Evolutionary conservation across 768 basidiomycete genomes (phyloP).

Genomic region (Pleurotus cornucopiae): DNA sequence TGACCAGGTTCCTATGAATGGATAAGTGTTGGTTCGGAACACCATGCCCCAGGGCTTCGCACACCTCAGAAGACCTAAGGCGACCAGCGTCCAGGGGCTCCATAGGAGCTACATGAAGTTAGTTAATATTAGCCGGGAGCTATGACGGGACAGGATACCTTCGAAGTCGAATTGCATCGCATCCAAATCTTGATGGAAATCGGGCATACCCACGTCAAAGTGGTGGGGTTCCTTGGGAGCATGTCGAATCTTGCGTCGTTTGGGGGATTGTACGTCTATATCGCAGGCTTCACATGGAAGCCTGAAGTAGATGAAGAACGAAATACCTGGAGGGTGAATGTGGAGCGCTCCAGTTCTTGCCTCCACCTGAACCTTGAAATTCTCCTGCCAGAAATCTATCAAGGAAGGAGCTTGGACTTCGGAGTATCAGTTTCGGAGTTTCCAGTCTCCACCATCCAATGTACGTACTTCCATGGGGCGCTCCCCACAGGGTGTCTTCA

Average conservation of each 20-base stretch:
- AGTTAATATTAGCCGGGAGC: slow-evolving; percentile 1
- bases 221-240: slow-evolving; percentile 1
- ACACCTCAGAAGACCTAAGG: slow-evolving; percentile 58
- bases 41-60: slow-evolving; percentile 4
- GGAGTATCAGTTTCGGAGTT: not conserved
- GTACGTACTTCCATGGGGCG: slow-evolving; percentile 57
- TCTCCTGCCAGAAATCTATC: slow-evolving; percentile 70
- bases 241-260: slow-evolving; percentile 40
- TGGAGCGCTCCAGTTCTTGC: slow-evolving; percentile 45
- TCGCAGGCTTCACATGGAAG: not conserved
- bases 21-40: not conserved
- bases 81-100: slow-evolving; percentile 12
- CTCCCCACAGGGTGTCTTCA: slow-evolving; percentile 63
- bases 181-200: slow-evolving; percentile 12
- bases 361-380: slow-evolving; percentile 67
- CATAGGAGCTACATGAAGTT: not conserved
- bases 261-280: slow-evolving; percentile 39
- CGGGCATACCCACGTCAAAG: slow-evolving; percentile 12
- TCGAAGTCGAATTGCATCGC: slow-evolving; percentile 12
- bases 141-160: slow-evolving; percentile 7
- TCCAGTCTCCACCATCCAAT: not conserved
- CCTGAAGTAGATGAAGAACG: not conserved
- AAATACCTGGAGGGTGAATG: slow-evolving; percentile 32
- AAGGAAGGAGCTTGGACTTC: slow-evolving; percentile 68
- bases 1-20: slow-evolving; percentile 73